phyloP scores from a whole-genome alignment of 1,284 basidiomycete species.

The Hymenochaete sp. region DNA sequence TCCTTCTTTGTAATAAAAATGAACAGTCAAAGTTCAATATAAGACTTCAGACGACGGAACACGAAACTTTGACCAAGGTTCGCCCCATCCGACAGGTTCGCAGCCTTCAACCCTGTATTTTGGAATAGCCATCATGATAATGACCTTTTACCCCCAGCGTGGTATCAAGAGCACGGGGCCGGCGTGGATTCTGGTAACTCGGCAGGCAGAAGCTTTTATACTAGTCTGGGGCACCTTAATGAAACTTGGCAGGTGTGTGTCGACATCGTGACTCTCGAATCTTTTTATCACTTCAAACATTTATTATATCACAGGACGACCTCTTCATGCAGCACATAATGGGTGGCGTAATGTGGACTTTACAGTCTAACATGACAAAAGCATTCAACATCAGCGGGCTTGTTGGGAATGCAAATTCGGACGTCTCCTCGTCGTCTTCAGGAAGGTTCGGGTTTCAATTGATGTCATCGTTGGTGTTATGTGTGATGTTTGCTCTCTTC shows the following conservation, averaged over 20 bases:
- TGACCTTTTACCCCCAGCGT: constrained; percentile 38
- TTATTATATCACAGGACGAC: constrained; percentile 34
- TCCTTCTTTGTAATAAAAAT: constrained; percentile 6
- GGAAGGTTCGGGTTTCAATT: not conserved
- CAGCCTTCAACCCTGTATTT: not conserved
- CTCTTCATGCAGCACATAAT: constrained; percentile 62
- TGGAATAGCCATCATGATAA: not conserved
- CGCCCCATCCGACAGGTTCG: constrained; percentile 54
- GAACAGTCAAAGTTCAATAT: not conserved
- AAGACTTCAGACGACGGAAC: constrained; percentile 36
- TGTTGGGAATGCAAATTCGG: constrained; percentile 31
- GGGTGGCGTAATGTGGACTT: constrained; percentile 65
- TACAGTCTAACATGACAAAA: constrained; percentile 52
- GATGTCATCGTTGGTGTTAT: not conserved
- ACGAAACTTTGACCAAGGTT: constrained; percentile 48
- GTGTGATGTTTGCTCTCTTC: not conserved
- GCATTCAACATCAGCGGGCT: constrained; percentile 41
- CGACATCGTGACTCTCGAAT: not conserved
- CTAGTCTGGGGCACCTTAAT: constrained; percentile 66
- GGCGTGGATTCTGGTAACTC: constrained; percentile 40
- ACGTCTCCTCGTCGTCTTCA: not conserved
- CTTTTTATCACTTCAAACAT: not conserved
- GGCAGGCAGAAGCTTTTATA: constrained; percentile 75
- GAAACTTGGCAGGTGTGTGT: constrained; percentile 54
- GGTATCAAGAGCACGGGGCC: constrained; percentile 67